Percentiles rank a stretch among this genome's conserved stretches.
Evolutionary conservation across 192 early-diverging fungal genomes (phyloP).

Genomic region (Lobosporangium transversale): DNA sequence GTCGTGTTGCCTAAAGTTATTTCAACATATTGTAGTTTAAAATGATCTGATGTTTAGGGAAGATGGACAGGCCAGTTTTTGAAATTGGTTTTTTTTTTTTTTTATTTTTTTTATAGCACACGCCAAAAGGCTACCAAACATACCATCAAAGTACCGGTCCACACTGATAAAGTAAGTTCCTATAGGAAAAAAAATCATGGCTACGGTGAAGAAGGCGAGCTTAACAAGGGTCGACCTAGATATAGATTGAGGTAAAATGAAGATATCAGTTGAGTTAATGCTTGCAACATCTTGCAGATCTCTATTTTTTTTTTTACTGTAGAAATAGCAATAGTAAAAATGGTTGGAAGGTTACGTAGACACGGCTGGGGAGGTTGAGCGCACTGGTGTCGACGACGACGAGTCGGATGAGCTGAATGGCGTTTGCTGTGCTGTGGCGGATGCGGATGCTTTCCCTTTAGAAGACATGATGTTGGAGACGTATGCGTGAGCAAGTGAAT

Average conservation of each 20-base stretch:
- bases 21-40: not conserved
- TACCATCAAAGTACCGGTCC: constrained; percentile 57
- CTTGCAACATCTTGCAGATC: too few species aligned
- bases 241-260: too few species aligned
- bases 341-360: too few species aligned
- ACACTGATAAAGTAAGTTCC: constrained; percentile 51
- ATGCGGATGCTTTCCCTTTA: not conserved
- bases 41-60: too few species aligned
- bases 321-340: too few species aligned
- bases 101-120: too few species aligned
- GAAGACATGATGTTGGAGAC: not conserved
- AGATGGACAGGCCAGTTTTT: too few species aligned
- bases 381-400: not conserved
- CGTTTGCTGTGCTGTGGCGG: not conserved
- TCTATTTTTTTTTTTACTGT: too few species aligned
- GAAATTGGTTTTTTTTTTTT: too few species aligned
- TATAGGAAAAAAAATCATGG: constrained; percentile 56
- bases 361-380: not conserved
- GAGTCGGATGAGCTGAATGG: not conserved
- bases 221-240: constrained; percentile 41
- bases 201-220: constrained; percentile 54
- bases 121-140: too few species aligned
- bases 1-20: constrained; percentile 57
- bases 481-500: too few species aligned
- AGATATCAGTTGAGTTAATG: too few species aligned